Evolutionary conservation across 768 basidiomycete species (phyloP).

Genomic region (Boletus subcaerulescens): DNA sequence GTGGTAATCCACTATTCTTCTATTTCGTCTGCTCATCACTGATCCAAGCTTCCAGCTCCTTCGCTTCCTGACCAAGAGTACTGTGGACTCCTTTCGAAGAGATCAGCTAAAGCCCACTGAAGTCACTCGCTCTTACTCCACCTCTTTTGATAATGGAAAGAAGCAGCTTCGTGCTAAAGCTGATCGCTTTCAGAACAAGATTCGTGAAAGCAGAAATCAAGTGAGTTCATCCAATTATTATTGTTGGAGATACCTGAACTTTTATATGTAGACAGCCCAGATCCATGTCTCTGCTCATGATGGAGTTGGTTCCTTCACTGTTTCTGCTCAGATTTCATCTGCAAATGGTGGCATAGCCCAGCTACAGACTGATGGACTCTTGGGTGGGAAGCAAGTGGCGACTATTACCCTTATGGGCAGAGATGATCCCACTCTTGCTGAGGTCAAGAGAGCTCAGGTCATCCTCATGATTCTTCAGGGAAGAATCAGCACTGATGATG

Average conservation of each 20-base stretch:
- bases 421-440: slow-evolving; percentile 58
- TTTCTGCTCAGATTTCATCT: slow-evolving; percentile 19
- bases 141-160: slow-evolving; percentile 11
- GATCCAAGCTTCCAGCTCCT: slow-evolving; percentile 18
- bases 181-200: slow-evolving; percentile 29
- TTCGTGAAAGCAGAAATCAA: slow-evolving; percentile 35
- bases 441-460: slow-evolving; percentile 36
- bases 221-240: slow-evolving; percentile 25
- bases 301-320: slow-evolving; percentile 20
- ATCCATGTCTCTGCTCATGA: slow-evolving; percentile 22
- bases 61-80: slow-evolving; percentile 27
- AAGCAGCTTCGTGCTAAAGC: slow-evolving; percentile 17
- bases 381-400: slow-evolving; percentile 31
- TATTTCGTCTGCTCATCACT: background rate
- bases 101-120: slow-evolving; percentile 27
- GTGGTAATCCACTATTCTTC: slow-evolving; percentile 8
- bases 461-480: slow-evolving; percentile 39
- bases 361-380: slow-evolving; percentile 20
- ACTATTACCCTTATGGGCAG: slow-evolving; percentile 51
- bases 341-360: slow-evolving; percentile 17
- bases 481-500: slow-evolving; percentile 17
- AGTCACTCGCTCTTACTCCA: slow-evolving; percentile 20
- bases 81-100: slow-evolving; percentile 22
- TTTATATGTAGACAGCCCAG: slow-evolving; percentile 11
- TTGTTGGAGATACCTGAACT: background rate